Percentiles rank a stretch among this genome's conserved stretches.
phyloP scores from a whole-genome alignment of 1,284 basidiomycete genomes.

The Ganoderma lingzhi region DNA sequence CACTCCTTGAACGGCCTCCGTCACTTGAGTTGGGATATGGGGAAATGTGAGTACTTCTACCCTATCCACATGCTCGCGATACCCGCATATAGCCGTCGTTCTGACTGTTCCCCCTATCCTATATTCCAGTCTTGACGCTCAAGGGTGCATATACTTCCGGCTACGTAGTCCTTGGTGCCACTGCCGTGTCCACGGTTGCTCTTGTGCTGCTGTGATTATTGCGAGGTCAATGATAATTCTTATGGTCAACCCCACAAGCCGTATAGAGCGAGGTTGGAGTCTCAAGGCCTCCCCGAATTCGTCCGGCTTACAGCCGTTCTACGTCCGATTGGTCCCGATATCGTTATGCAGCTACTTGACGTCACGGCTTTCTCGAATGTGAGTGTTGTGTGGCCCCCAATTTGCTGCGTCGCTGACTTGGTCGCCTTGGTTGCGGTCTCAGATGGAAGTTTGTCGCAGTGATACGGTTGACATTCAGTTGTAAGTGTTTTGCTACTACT shows the following conservation, averaged over 20 bases:
- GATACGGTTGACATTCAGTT: not conserved
- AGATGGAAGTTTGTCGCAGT: not conserved
- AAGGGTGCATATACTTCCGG: constrained; percentile 84
- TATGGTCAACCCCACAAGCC: not conserved
- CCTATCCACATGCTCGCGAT: constrained; percentile 1
- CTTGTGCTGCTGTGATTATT: constrained; percentile 43
- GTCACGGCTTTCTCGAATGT: not conserved
- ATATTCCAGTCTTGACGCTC: constrained; percentile 68
- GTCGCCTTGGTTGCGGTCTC: not conserved
- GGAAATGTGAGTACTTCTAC: constrained; percentile 74
- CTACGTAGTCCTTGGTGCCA: constrained; percentile 86
- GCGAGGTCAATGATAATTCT: not conserved
- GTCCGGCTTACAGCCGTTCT: not conserved
- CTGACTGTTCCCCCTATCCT: not conserved
- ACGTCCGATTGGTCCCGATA: not conserved
- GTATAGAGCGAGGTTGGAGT: not conserved
- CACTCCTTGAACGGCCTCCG: constrained; percentile 93
- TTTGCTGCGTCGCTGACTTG: not conserved
- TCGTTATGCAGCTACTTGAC: not conserved
- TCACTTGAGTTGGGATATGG: constrained; percentile 92
- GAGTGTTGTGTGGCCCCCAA: not conserved
- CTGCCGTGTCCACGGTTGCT: constrained; percentile 77
- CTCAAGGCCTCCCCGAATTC: not conserved
- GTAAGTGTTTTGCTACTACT: not conserved
- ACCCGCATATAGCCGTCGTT: not conserved